Base-by-base conservation (phyloP, 2,329 filamentous ascomycete species). In the Juglanconis oblonga region DNA sequence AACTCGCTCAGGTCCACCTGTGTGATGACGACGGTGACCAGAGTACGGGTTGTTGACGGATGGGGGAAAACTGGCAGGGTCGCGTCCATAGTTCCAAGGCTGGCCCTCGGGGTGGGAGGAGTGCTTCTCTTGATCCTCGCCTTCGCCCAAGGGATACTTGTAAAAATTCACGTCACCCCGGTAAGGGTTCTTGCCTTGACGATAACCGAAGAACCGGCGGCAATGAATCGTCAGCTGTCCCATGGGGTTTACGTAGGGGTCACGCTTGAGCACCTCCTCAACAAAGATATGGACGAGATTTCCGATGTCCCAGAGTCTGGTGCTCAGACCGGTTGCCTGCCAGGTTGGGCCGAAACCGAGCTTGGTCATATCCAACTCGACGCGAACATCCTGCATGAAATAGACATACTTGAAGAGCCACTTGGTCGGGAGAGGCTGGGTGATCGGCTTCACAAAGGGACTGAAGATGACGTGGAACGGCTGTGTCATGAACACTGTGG, bases 321-420 rank as follows among this genome's bases (percentile, higher is more conserved):
- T 64, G 0, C 63, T 55, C 2, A 77, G 59, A 0, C 52, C 47
- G 0, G 55, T 58, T 0, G 73, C 72, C 1, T 63, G 56, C 4
- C 64, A 64, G 1, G 61, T 53, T 3, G 67, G 61, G 2, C 74
- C 74, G 29, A 73, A 74, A 1, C 71, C 69, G 8, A 76, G 66
- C 10, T 68, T 71, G 0, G 76, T 72, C 65, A 78, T 67, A 61
- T 79, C 77, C 1, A 80, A 35, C 61, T 80, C 77, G 9, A 80
- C 52, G 1, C 70, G 69, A 29, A 80, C 64, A 32, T 69, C 68
- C 14, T 66, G 70, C 64, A 78, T 74, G 38, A 74, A 72, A 1
- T 65, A 55, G 1, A 70, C 71, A 52, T 77, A 77, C 7, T 56
- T 65, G 35, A 70, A 69, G 32, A 76, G 63, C 71, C 72, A 78